phyloP scores from a whole-genome alignment of 768 basidiomycete genomes.

The Astraeus odoratus region DNA sequence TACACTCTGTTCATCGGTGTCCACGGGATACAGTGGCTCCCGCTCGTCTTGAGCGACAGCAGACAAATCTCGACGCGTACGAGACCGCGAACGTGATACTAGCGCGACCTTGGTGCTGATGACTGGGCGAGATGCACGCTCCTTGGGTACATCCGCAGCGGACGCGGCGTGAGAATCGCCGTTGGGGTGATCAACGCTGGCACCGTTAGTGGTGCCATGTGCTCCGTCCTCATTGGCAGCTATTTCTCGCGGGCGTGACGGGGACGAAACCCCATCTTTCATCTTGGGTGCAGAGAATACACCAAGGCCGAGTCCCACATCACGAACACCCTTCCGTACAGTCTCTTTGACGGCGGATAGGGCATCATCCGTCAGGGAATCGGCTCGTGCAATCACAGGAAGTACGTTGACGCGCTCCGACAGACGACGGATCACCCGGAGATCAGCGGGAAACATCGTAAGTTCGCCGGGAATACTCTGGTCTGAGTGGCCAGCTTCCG shows the following conservation, averaged over 20 bases:
- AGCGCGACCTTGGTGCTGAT: conserved; percentile 55
- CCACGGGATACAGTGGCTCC: conserved; percentile 51
- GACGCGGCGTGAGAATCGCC: conserved; percentile 18
- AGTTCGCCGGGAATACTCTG: conserved; percentile 43
- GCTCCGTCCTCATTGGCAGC: conserved; percentile 6
- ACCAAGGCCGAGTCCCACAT: conserved; percentile 68
- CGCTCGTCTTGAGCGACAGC: conserved; percentile 50
- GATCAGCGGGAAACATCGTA: conserved; percentile 70
- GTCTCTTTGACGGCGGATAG: conserved; percentile 64
- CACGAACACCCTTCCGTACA: conserved; percentile 58
- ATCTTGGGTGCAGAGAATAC: conserved; percentile 52
- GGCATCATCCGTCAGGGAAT: conserved; percentile 78
- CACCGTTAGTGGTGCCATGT: conserved; percentile 24
- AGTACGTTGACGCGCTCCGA: conserved; percentile 71
- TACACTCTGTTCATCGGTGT: conserved; percentile 58
- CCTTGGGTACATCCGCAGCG: conserved; percentile 41
- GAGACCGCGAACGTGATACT: conserved; percentile 58
- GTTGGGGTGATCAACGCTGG: conserved; percentile 22
- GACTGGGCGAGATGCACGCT: conserved; percentile 61
- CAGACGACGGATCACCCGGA: conserved; percentile 72
- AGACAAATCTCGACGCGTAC: conserved; percentile 65
- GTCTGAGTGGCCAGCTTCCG: conserved; percentile 42
- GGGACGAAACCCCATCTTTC: conserved; percentile 7
- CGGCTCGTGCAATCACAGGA: conserved; percentile 73
- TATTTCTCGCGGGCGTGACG: conserved; percentile 13